Base-by-base conservation (phyloP, 139 green algal genomes). In the Pleodorina starrii region DNA sequence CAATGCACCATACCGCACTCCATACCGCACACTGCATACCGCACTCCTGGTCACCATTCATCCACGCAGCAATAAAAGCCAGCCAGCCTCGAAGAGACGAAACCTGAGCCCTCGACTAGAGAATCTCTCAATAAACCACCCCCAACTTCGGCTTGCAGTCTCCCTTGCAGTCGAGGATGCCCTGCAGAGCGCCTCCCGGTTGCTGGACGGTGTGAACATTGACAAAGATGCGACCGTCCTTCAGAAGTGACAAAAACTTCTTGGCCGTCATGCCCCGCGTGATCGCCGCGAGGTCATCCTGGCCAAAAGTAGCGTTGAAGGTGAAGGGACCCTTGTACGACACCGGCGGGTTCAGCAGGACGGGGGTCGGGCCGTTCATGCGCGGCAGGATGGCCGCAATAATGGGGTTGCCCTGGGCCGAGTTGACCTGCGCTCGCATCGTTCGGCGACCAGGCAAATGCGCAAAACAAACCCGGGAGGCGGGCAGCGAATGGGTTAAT, bases 291-390 rank as follows among this genome's bases (percentile, higher is more conserved):
- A 69, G 50, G 76, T 71, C 21, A 5, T 11, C 32, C 44, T 60
- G 25, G 32, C 16, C n/a, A 12, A 69, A 71, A 36, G 35, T 42
- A 12, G 48, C 11, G 40, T 35, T 59, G 32, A 71, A 69, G 35
- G 48, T 71, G 48, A 50, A 46, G 5, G 17, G 11, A 29, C 51
- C 35, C 48, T 44, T 48, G 46, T 69, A 84, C 32, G 76, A 84
- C 32, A 84, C 32, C 32, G 76, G 76, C 48, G 76, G 76, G 76
- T 84, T 32, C 23, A 84, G 76, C 48, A 84, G 50, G 1, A 36
- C 25, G 51, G 76, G 76, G 3, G 19, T 84, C 19, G 16, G 14
- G 75, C 27, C 23, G 46, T 6, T 60, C 23, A 71, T n/a, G n/a
- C 32, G 16, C 32, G 76, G 76, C 14, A 84, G 4, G 42, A 84